phyloP scores from a whole-genome alignment of 1,284 basidiomycete genomes.

The Thelephora terrestris region DNA sequence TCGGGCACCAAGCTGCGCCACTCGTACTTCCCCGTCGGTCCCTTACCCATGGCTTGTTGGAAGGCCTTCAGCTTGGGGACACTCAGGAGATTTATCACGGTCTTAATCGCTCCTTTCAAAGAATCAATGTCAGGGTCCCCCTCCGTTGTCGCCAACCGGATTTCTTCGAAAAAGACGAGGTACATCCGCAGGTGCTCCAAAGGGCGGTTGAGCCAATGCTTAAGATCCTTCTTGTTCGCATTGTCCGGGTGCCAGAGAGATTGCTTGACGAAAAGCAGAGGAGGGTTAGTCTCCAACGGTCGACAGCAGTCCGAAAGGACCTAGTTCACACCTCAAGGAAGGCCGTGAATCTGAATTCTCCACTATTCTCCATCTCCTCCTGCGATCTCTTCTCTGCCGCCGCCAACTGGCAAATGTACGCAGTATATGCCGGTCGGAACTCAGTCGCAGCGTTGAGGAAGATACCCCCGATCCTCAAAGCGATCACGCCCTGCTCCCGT shows the following conservation, averaged over 20 bases:
- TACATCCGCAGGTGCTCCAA: slow-evolving; percentile 88
- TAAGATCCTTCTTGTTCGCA: slow-evolving; percentile 73
- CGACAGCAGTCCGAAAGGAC: neutral
- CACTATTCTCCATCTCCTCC: slow-evolving; percentile 76
- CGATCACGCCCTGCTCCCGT: slow-evolving; percentile 77
- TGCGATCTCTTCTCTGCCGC: slow-evolving; percentile 80
- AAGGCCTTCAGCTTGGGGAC: slow-evolving; percentile 76
- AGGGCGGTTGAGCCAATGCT: slow-evolving; percentile 80
- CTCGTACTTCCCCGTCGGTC: slow-evolving; percentile 64
- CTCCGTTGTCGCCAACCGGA: slow-evolving; percentile 68
- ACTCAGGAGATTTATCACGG: slow-evolving; percentile 68
- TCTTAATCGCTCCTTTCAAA: slow-evolving; percentile 61
- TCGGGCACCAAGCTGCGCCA: slow-evolving; percentile 82
- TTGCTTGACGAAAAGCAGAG: slow-evolving; percentile 23
- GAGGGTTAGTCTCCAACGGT: neutral
- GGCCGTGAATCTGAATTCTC: slow-evolving; percentile 74
- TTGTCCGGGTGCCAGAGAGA: slow-evolving; percentile 52
- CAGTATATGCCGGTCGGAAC: slow-evolving; percentile 80
- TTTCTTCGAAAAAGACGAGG: slow-evolving; percentile 78
- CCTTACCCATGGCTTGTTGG: slow-evolving; percentile 77
- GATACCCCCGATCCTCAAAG: slow-evolving; percentile 83
- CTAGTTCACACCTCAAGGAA: slow-evolving; percentile 76
- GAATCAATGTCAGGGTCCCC: slow-evolving; percentile 78
- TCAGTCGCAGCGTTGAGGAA: slow-evolving; percentile 83
- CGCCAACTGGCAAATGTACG: slow-evolving; percentile 80